Evolutionary conservation across 1,284 basidiomycete genomes (phyloP), one percentile per base, ranked within the genome.

Genomic region (Fistulina hepatica): DNA sequence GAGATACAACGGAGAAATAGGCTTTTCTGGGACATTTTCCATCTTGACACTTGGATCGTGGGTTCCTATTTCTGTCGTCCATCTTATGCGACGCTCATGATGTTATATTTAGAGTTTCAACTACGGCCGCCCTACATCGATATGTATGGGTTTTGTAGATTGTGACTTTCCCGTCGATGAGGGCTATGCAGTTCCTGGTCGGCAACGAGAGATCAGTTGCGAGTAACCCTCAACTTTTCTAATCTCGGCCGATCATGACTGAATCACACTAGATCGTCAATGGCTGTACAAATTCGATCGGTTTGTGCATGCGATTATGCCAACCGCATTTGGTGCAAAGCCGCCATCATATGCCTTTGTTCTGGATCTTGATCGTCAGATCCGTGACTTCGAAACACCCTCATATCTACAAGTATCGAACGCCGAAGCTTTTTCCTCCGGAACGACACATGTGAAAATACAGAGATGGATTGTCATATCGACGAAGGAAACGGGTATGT

Each of bases 1-100:
- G 58, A 65, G 33, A 55, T 63, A 11, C 59, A 71, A 36, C 57
- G 61, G 37, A 67, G 79, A 6, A 66, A 63, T 41, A 63, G 62
- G 17, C 58, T 76, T 4, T 81, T 80, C 50, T 82, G 79, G 76
- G 72, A 76, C 40, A 51, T 81, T 11, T 77, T 76, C 47, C 41
- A 59, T 15, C 52, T 66, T 15, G 77, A 81, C 46, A 72, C 73
- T 0, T 71, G 69, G 65, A 53, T 69, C 19, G 77, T 81, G 46
- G 45, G 71, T 16, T 4, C 22, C n/a, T n/a, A n/a, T 35, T 32
- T 32, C 11, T 10, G 32, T 21, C 28, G 23, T 27, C 21, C 21
- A 31, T 13, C 12, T 15, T 11, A 10, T 22, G n/a, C n/a, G n/a
- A n/a, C n/a, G n/a, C 11, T 19, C 30, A 43, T 34, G 21, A 19